These are phyloP conservation scores for Entomophthora muscae DNA, from an alignment of 371 early-diverging fungal species.

Conservation along the genomic window DNA sequence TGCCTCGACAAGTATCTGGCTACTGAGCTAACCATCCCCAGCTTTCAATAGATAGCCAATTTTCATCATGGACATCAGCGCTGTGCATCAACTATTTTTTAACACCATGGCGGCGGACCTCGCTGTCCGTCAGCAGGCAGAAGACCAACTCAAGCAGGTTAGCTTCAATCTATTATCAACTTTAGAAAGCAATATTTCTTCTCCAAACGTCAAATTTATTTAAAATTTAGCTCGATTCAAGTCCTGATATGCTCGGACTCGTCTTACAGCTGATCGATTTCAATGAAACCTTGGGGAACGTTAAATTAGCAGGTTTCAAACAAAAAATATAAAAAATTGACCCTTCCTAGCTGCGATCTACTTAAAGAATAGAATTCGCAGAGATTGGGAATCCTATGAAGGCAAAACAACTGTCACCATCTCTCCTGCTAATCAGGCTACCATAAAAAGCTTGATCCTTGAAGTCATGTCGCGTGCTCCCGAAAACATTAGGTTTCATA, in stretches of 20 bases:
- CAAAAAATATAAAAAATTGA: no score
- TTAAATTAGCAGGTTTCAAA: constrained; percentile 25
- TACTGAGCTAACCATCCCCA: no score
- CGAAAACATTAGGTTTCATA: constrained; percentile 36
- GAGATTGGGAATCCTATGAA: constrained; percentile 44
- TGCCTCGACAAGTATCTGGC: no score
- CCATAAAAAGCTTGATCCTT: constrained; percentile 52
- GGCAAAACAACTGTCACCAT: constrained; percentile 14
- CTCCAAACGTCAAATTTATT: no score
- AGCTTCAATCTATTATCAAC: no score
- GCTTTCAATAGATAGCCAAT: no score
- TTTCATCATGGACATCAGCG: neutral
- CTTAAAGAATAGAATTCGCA: constrained; percentile 73
- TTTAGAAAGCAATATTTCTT: no score
- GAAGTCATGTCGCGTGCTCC: constrained; percentile 45
- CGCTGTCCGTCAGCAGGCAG: neutral
- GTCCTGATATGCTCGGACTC: neutral
- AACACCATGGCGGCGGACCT: neutral
- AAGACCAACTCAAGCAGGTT: neutral
- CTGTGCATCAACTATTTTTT: neutral
- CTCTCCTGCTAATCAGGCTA: constrained; percentile 48
- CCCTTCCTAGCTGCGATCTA: constrained; percentile 63
- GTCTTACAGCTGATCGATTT: neutral
- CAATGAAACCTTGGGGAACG: constrained; percentile 2
- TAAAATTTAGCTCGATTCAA: neutral